Conservation (phyloP, 1,139 yeast genomes). For the Kazachstania sp. region DNA sequence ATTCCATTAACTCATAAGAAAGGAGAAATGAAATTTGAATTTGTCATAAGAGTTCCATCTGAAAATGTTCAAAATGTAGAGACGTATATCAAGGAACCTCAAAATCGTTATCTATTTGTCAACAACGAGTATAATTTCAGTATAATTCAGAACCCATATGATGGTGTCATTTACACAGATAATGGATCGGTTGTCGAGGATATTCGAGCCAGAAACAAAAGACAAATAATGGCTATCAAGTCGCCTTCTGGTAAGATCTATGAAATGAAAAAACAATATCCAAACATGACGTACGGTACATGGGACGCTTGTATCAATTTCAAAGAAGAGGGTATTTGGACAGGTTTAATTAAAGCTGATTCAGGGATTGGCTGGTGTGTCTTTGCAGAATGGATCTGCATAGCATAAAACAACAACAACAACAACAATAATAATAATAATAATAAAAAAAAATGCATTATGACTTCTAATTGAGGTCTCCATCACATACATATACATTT, state of each 20-base stretch:
- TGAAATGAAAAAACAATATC: constrained; percentile 46
- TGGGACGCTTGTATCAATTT: constrained; percentile 55
- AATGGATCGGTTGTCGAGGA: constrained; percentile 23
- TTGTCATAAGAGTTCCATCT: constrained; percentile 68
- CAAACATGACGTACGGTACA: constrained; percentile 40
- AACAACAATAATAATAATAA: no score
- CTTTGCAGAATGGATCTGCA: constrained; percentile 84
- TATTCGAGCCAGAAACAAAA: constrained; percentile 31
- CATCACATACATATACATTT: not conserved
- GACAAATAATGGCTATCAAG: constrained; percentile 55
- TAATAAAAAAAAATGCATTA: not conserved
- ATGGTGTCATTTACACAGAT: constrained; percentile 40
- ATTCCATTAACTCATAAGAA: constrained; percentile 77
- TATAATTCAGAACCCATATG: constrained; percentile 55
- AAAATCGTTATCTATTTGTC: constrained; percentile 50
- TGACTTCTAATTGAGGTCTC: not conserved
- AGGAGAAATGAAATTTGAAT: constrained; percentile 46
- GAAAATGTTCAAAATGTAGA: constrained; percentile 64
- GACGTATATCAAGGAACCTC: constrained; percentile 78
- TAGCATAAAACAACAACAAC: constrained; percentile 12
- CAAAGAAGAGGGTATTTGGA: constrained; percentile 70
- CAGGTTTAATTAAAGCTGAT: constrained; percentile 74
- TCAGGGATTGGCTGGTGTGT: constrained; percentile 80
- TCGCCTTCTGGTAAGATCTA: constrained; percentile 77
- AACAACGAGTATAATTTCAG: constrained; percentile 58